Conservation (phyloP, 345 rosid species). For the Abelmoschus esculentus region DNA sequence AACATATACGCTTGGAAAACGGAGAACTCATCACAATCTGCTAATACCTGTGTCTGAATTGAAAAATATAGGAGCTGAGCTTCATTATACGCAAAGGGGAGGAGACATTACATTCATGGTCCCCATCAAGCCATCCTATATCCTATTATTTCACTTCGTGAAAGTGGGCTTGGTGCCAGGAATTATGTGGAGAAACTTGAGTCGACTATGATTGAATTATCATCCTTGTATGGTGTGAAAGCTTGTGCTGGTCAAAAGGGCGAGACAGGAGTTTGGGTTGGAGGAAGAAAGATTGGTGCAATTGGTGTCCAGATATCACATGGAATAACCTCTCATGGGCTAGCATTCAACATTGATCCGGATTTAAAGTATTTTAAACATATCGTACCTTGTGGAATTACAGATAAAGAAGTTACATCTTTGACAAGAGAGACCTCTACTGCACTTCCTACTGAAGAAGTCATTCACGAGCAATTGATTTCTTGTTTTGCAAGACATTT, state of each 20-base stretch:
- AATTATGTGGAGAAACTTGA: constrained; percentile 74
- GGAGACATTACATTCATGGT: constrained; percentile 90
- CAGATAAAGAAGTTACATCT: constrained; percentile 73
- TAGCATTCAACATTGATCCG: constrained; percentile 78
- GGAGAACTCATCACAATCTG: constrained; percentile 72
- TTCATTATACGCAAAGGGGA: constrained; percentile 86
- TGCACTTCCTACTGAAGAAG: constrained; percentile 59
- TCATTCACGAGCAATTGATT: constrained; percentile 66
- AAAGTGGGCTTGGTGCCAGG: constrained; percentile 64
- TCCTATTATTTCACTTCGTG: constrained; percentile 70
- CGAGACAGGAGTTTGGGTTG: constrained; percentile 93
- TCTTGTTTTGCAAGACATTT: constrained; percentile 59
- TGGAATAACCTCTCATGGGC: constrained; percentile 80
- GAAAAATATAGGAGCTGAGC: constrained; percentile 62
- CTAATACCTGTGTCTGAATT: constrained; percentile 60
- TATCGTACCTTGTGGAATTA: constrained; percentile 90
- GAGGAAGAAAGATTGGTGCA: constrained; percentile 83
- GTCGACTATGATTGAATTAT: constrained; percentile 62
- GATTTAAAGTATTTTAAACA: constrained; percentile 78
- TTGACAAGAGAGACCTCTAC: constrained; percentile 59
- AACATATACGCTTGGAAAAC: constrained; percentile 75
- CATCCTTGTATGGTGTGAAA: constrained; percentile 58
- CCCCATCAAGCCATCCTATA: constrained; percentile 78
- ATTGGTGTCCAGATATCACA: constrained; percentile 71
- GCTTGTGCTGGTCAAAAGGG: too few species aligned